A percentile compares a stretch with the other conserved stretches of the same genome.
These are phyloP conservation scores for Hymenoscyphus repandus DNA, from an alignment of 2,329 filamentous ascomycete species.

Conservation along the genomic window DNA sequence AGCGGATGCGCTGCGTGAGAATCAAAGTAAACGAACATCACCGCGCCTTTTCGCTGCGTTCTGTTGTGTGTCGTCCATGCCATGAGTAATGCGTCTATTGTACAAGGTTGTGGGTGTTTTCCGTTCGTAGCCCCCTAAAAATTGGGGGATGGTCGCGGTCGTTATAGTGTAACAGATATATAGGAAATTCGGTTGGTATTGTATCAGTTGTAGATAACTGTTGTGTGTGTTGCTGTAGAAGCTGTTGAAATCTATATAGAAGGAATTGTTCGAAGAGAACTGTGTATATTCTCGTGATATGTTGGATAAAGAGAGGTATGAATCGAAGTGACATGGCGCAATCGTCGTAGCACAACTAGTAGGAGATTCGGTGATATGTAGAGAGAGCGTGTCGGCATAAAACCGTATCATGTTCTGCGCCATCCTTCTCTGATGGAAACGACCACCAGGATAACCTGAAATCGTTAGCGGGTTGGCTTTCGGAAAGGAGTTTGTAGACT, in stretches of 20 bases:
- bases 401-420: conserved; percentile 3
- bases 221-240: too few relatives aligned
- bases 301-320: too few relatives aligned
- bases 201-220: too few relatives aligned
- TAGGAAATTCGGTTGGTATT: too few relatives aligned
- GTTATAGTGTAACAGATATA: too few relatives aligned
- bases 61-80: background rate
- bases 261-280: too few relatives aligned
- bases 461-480: conserved; percentile 2
- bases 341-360: background rate
- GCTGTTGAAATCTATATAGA: too few relatives aligned
- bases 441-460: conserved; percentile 26
- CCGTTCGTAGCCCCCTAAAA: background rate
- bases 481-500: conserved; percentile 26
- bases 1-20: background rate
- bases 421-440: conserved; percentile 22
- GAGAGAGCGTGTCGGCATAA: background rate
- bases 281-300: too few relatives aligned
- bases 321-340: background rate
- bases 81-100: conserved; percentile 1
- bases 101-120: background rate
- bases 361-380: conserved; percentile 1
- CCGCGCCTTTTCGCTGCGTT: background rate
- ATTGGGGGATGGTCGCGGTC: too few relatives aligned
- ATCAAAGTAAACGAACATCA: background rate